Conservation (phyloP, 2,329 filamentous ascomycete genomes). For the Aspergillus ibericus region DNA sequence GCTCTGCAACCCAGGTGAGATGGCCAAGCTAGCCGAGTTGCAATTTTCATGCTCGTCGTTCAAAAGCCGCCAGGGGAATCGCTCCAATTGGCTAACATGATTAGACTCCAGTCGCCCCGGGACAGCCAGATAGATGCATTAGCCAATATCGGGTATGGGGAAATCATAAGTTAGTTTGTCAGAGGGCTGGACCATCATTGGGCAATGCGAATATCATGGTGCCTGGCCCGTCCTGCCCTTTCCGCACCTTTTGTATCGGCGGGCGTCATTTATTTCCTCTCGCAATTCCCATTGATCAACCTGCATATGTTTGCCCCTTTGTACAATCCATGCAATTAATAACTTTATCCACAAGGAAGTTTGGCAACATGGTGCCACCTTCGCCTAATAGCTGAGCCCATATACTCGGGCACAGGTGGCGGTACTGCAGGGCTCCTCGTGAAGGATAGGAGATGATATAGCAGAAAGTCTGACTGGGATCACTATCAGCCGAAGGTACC, state of each 20-base stretch:
- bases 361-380: not conserved
- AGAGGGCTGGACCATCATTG: not conserved
- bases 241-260: not conserved
- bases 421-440: not conserved
- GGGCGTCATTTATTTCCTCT: not conserved
- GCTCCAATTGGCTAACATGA: not conserved
- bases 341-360: constrained; percentile 1
- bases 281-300: not conserved
- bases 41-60: not conserved
- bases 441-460: not conserved
- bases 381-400: not conserved
- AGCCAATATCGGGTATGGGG: constrained; percentile 12
- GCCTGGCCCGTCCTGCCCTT: not conserved
- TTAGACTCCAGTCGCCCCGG: not conserved
- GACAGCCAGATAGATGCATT: constrained; percentile 5
- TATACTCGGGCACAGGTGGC: not conserved
- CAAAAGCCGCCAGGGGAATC: not conserved
- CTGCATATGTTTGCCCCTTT: not conserved
- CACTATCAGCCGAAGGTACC: not conserved
- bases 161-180: constrained; percentile 7
- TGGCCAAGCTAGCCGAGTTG: not conserved
- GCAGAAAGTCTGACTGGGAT: not conserved
- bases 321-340: not conserved
- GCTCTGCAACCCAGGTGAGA: not conserved
- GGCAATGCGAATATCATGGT: constrained; percentile 2